Evolutionary conservation across 257 asterid species (phyloP).

Genomic region (Echium plantagineum): DNA sequence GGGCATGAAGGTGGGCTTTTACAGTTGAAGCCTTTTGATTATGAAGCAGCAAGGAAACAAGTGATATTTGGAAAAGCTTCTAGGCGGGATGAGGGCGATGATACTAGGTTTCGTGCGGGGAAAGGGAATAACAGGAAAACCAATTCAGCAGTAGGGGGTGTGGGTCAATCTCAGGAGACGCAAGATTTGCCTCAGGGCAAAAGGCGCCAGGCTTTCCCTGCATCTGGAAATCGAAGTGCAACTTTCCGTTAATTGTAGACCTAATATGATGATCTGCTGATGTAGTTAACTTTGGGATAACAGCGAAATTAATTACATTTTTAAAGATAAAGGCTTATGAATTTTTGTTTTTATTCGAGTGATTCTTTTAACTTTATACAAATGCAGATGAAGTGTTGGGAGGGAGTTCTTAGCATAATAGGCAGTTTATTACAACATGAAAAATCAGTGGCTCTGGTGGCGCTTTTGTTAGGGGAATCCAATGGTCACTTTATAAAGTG

Average conservation of each 20-base stretch:
- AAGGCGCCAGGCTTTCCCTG: constrained; percentile 91
- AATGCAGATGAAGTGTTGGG: too few species aligned
- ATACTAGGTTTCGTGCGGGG: constrained; percentile 13
- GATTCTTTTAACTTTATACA: too few species aligned
- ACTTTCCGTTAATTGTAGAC: constrained; percentile 39
- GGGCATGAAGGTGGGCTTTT: constrained; percentile 13
- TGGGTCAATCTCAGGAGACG: constrained; percentile 14
- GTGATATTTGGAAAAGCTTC: constrained; percentile 42
- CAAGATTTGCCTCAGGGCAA: constrained; percentile 51
- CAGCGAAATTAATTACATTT: too few species aligned
- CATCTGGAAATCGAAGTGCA: constrained; percentile 87
- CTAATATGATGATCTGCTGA: not conserved
- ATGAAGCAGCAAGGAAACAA: constrained; percentile 54
- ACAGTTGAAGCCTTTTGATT: constrained; percentile 57
- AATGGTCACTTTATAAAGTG: too few species aligned
- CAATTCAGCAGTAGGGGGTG: not conserved
- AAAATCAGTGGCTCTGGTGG: too few species aligned
- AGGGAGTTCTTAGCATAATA: too few species aligned
- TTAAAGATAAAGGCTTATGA: too few species aligned
- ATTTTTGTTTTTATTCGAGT: too few species aligned
- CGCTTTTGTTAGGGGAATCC: too few species aligned
- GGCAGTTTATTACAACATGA: too few species aligned
- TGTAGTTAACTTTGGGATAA: not conserved
- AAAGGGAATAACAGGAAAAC: constrained; percentile 35
- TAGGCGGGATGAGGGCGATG: constrained; percentile 10